Evolutionary conservation across 345 rosid genomes (phyloP).

Genomic region (Lenwebbia sp.): DNA sequence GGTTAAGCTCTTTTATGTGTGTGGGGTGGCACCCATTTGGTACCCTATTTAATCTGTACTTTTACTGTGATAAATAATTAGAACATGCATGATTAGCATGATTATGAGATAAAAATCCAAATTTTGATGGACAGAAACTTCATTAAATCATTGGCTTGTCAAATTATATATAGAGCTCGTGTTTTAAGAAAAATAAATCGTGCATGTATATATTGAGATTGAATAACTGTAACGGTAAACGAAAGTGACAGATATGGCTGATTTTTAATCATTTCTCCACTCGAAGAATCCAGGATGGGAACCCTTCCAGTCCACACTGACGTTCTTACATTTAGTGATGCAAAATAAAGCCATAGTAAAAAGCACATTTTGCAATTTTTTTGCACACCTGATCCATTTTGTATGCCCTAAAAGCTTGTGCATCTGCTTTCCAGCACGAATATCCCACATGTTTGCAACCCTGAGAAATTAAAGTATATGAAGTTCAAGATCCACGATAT

Average conservation of each 20-base stretch:
- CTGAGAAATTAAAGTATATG: slow-evolving; percentile 24
- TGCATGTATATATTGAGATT: not conserved
- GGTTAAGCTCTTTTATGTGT: not conserved
- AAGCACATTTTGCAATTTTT: not conserved
- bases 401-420: slow-evolving; percentile 92
- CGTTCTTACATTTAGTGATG: not conserved
- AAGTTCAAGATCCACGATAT: not conserved
- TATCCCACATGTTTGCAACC: slow-evolving; percentile 92
- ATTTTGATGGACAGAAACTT: not conserved
- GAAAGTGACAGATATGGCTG: not conserved
- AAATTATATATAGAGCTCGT: not conserved
- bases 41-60: not conserved
- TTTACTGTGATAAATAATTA: not conserved
- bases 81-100: not conserved
- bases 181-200: not conserved
- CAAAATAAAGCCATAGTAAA: not conserved
- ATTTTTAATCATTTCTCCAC: not conserved
- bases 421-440: slow-evolving; percentile 97
- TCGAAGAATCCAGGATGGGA: not conserved
- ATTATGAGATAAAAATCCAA: not conserved
- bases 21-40: not conserved
- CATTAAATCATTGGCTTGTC: not conserved
- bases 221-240: not conserved
- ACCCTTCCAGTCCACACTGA: not conserved
- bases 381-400: slow-evolving; percentile 90